A percentile compares a stretch with the other conserved stretches of the same genome.
Conservation (phyloP, 371 early-diverging fungal genomes). For the Thermomucor indicae-seudaticae region DNA sequence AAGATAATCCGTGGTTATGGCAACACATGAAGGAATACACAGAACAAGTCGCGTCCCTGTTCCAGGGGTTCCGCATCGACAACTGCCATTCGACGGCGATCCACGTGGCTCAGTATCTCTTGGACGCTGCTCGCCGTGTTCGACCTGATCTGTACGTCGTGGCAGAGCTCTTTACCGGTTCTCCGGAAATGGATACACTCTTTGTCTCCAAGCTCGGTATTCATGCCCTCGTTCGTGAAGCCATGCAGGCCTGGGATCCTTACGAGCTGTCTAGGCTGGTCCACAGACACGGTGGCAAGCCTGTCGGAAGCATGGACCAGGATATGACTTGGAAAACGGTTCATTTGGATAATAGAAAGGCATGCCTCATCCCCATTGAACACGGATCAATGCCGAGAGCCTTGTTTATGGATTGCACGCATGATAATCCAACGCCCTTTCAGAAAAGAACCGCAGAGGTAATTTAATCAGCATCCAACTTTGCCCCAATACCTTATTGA, state of each 20-base stretch:
- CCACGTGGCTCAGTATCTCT: slow-evolving; percentile 87
- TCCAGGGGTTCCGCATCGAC: slow-evolving; percentile 97
- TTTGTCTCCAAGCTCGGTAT: slow-evolving; percentile 93
- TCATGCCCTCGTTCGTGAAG: slow-evolving; percentile 93
- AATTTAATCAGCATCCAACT: not conserved
- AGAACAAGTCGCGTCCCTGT: slow-evolving; percentile 76
- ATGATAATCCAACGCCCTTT: slow-evolving; percentile 95
- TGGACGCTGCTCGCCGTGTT: slow-evolving; percentile 83
- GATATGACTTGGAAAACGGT: slow-evolving; percentile 51
- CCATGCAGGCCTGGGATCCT: slow-evolving; percentile 96
- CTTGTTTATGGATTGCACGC: slow-evolving; percentile 97
- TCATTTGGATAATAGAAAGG: slow-evolving; percentile 22
- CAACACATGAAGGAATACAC: slow-evolving; percentile 89
- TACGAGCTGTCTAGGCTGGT: slow-evolving; percentile 84
- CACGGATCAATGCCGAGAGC: slow-evolving; percentile 75
- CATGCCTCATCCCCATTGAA: slow-evolving; percentile 28
- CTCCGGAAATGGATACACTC: slow-evolving; percentile 83
- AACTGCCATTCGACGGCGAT: slow-evolving; percentile 98
- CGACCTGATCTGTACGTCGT: slow-evolving; percentile 92
- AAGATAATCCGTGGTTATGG: slow-evolving; percentile 96
- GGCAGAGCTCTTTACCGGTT: slow-evolving; percentile 96
- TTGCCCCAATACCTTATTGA: slow-evolving; percentile 2
- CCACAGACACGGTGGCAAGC: slow-evolving; percentile 88
- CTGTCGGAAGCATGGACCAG: slow-evolving; percentile 71
- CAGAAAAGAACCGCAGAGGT: slow-evolving; percentile 77